These are phyloP conservation scores for Passiflora organensis DNA, from an alignment of 345 rosid species.

Conservation along the genomic window DNA sequence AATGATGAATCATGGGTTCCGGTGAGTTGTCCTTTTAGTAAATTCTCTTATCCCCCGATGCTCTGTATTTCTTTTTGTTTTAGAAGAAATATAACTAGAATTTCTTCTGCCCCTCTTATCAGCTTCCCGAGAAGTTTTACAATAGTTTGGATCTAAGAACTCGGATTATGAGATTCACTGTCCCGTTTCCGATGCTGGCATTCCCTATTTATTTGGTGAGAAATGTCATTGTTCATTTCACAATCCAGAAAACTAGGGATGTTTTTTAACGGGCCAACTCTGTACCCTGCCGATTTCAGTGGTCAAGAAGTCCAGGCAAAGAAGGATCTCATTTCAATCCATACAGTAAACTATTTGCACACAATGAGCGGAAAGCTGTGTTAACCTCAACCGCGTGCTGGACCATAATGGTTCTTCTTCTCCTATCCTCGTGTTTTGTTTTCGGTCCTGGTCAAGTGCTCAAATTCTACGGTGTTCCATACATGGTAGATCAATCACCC, in stretches of 20 bases:
- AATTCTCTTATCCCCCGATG: background rate
- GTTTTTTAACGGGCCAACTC: background rate
- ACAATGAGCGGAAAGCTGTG: constrained; percentile 16
- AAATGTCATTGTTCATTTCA: background rate
- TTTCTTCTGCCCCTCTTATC: background rate
- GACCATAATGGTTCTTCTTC: constrained; percentile 59
- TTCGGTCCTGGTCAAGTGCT: constrained; percentile 45
- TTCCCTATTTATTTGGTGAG: constrained; percentile 67
- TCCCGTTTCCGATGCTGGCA: constrained; percentile 64
- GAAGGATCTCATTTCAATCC: constrained; percentile 30
- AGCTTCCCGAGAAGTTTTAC: constrained; percentile 61
- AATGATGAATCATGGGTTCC: constrained; percentile 32
- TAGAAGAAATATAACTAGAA: background rate
- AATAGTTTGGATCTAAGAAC: constrained; percentile 34
- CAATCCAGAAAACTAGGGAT: background rate
- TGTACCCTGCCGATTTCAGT: constrained; percentile 1
- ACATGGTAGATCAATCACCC: constrained; percentile 33
- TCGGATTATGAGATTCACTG: constrained; percentile 46
- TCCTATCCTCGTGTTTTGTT: constrained; percentile 31
- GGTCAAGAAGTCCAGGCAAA: constrained; percentile 30
- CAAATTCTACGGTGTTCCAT: constrained; percentile 70
- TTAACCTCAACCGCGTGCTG: constrained; percentile 50
- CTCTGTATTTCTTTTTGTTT: background rate
- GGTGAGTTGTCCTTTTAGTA: background rate
- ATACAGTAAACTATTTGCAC: constrained; percentile 24